Evolutionary conservation across 495 filamentous ascomycete species (phyloP).

Genomic region (Penicillium odoratum): DNA sequence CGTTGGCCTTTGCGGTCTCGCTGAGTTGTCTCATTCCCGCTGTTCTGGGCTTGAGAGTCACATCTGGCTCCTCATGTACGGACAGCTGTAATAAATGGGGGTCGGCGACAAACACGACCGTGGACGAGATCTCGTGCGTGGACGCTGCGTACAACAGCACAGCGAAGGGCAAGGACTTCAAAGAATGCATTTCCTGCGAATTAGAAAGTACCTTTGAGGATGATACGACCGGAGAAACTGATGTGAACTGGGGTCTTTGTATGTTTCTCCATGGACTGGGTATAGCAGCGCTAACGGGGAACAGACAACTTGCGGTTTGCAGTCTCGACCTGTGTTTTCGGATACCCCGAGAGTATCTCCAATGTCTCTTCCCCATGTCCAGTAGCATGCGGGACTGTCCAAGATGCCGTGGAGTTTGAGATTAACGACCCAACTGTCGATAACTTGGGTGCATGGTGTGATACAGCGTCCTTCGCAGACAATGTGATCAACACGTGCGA

Average conservation of each 20-base stretch:
- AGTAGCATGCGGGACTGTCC: conserved; percentile 40
- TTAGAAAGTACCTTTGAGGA: conserved; percentile 55
- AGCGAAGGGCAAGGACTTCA: conserved; percentile 51
- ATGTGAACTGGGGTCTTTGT: conserved; percentile 64
- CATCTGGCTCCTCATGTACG: conserved; percentile 55
- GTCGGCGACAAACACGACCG: conserved; percentile 45
- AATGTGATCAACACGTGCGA: conserved; percentile 45
- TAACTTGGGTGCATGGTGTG: conserved; percentile 38
- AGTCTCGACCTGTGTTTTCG: conserved; percentile 47
- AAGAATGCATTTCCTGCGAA: conserved; percentile 59
- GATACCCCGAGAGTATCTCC: conserved; percentile 34
- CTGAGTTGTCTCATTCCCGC: conserved; percentile 22
- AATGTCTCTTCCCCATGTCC: conserved; percentile 45
- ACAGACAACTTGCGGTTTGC: conserved; percentile 54
- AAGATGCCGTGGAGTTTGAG: conserved; percentile 35
- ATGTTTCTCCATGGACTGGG: conserved; percentile 23
- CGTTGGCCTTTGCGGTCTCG: conserved; percentile 13
- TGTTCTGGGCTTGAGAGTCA: conserved; percentile 33
- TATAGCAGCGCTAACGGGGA: conserved; percentile 6
- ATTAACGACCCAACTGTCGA: conserved; percentile 28
- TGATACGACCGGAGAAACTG: conserved; percentile 46
- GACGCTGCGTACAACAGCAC: conserved; percentile 47
- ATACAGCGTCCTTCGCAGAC: conserved; percentile 37
- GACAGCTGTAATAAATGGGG: conserved; percentile 42
- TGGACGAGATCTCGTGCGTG: conserved; percentile 54